These are phyloP conservation scores for Clonostachys rhizophaga DNA, from an alignment of 2,329 filamentous ascomycete genomes.

Conservation along the genomic window DNA sequence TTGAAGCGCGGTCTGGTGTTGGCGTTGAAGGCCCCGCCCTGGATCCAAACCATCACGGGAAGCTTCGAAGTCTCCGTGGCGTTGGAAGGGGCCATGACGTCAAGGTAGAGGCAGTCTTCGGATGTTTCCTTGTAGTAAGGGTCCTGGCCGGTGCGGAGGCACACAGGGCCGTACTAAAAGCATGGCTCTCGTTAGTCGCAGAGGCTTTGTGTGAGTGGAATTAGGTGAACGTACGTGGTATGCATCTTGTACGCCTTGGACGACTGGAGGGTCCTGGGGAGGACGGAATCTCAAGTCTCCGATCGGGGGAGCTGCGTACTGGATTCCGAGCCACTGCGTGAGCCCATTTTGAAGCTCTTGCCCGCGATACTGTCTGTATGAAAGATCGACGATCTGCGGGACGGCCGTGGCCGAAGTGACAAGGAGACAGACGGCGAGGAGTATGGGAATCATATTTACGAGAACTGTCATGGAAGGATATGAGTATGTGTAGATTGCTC, in stretches of 20 bases:
- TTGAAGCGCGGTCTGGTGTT: conserved; percentile 49
- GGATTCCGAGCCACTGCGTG: conserved; percentile 69
- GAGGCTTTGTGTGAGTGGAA: background rate
- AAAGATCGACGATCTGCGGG: too few species aligned
- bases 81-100: conserved; percentile 55
- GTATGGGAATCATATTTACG: too few species aligned
- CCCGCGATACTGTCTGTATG: too few species aligned
- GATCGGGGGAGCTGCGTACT: conserved; percentile 67
- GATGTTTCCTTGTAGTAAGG: conserved; percentile 21
- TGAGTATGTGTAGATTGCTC: too few species aligned
- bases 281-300: conserved; percentile 62
- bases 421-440: too few species aligned
- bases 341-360: conserved; percentile 40
- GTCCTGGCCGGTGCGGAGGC: conserved; percentile 19
- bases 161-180: conserved; percentile 14
- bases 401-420: too few species aligned
- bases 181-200: too few species aligned
- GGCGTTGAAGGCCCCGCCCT: conserved; percentile 57
- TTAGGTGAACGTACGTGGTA: conserved; percentile 34
- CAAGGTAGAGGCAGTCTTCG: conserved; percentile 68
- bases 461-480: too few species aligned
- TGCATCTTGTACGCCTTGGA: conserved; percentile 44
- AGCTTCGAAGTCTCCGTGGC: conserved; percentile 44
- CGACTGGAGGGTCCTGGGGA: conserved; percentile 54
- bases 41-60: conserved; percentile 57